Evolutionary conservation across 495 filamentous ascomycete genomes (phyloP).

Genomic region (Hypoxylon subgilvum): DNA sequence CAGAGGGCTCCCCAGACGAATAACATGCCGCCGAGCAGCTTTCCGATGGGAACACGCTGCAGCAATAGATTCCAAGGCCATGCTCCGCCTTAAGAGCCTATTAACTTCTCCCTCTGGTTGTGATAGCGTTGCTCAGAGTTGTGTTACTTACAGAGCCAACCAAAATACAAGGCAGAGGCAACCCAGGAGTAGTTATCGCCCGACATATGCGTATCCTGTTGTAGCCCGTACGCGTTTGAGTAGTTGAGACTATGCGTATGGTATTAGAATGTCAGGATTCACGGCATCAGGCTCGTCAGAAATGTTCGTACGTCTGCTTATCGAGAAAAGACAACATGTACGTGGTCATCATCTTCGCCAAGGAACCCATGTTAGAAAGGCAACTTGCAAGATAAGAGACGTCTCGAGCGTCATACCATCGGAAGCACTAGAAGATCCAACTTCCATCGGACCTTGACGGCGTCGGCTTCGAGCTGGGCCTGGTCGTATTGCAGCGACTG

Average conservation of each 20-base stretch:
- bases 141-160: constrained; percentile 38
- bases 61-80: constrained; percentile 45
- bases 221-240: constrained; percentile 42
- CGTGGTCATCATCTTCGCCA: constrained; percentile 40
- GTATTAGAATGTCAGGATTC: neutral
- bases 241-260: constrained; percentile 32
- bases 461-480: constrained; percentile 40
- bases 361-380: constrained; percentile 14
- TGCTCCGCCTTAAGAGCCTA: constrained; percentile 24
- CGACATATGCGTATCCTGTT: constrained; percentile 40
- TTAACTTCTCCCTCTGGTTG: constrained; percentile 5
- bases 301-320: constrained; percentile 42
- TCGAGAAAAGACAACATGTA: constrained; percentile 44
- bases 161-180: constrained; percentile 42
- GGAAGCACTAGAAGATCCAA: constrained; percentile 41
- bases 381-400: neutral
- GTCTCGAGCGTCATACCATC: constrained; percentile 30
- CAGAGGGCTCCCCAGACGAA: constrained; percentile 44
- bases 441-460: constrained; percentile 38
- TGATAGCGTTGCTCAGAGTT: neutral
- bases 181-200: constrained; percentile 46
- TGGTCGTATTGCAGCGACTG: constrained; percentile 42
- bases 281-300: constrained; percentile 8
- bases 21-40: constrained; percentile 41
- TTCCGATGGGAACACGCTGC: constrained; percentile 42